Evolutionary conservation across 2,329 filamentous ascomycete species (phyloP), one percentile per base, ranked within the genome.

Genomic region (Thelonectria discophora): DNA sequence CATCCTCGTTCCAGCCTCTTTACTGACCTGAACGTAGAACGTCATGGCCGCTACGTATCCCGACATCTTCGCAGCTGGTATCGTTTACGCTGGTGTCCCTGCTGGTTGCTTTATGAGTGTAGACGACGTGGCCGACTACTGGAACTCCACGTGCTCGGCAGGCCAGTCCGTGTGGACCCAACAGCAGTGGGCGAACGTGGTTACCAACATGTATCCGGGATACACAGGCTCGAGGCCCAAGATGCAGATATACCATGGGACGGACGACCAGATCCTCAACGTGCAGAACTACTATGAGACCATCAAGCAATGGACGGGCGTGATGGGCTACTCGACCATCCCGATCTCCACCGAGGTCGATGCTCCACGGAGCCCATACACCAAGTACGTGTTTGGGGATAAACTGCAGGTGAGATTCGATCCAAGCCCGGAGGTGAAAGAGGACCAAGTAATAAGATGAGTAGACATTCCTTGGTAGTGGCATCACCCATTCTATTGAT

Each of bases 191-290:
- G 77, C 77, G 15, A 74, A 79, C 54, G 69, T 76, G 24, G 78
- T 78, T 1, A 67, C 72, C 52, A 73, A 76, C 13, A 85, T 84
- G 78, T 85, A 85, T 69, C 82, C 83, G 0, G 79, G 79, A 34
- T 88, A 75, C 58, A 61, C 59, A 10, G 84, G 85, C 0, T 65
- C 79, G 1, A 76, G 84, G 2, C 85, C 86, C 0, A 81, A 78
- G 59, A 85, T 88, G 81, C 84, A 87, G 72, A 80, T 88, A 64
- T 88, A 84, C 77, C 85, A 88, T 66, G 85, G 85, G 40, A 81
- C 79, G 21, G 74, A 69, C 3, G 86, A 88, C 67, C 71, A 74
- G 3, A 83, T 80, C 0, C 73, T 88, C 5, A 76, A 78, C 20
- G 81, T 81, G 1, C 78, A 81, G 64, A 88, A 88, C 72, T 86